These are phyloP conservation scores for Phyllosticta citribraziliensis DNA, from an alignment of 2,329 filamentous ascomycete species.

Conservation along the genomic window DNA sequence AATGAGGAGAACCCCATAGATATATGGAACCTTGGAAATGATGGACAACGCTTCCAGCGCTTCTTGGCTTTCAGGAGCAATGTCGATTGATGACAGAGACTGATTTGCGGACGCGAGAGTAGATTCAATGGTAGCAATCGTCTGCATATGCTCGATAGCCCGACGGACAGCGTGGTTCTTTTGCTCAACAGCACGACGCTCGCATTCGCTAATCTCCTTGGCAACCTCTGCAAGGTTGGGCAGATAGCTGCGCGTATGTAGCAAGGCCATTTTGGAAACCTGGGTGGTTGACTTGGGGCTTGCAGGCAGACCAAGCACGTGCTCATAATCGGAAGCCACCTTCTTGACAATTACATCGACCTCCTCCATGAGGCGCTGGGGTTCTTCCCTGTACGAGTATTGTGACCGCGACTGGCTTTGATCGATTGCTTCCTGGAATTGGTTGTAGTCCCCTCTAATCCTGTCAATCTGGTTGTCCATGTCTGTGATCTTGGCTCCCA, in stretches of 20 bases:
- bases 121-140: conserved; percentile 69
- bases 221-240: conserved; percentile 50
- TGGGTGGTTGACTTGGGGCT: conserved; percentile 55
- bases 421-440: conserved; percentile 35
- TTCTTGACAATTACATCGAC: conserved; percentile 80
- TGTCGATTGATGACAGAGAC: conserved; percentile 60
- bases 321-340: conserved; percentile 75
- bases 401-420: conserved; percentile 42
- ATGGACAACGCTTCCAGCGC: conserved; percentile 72
- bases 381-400: conserved; percentile 51
- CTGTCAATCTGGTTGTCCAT: conserved; percentile 34
- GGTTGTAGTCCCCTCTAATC: conserved; percentile 33
- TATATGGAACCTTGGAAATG: conserved; percentile 72
- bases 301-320: conserved; percentile 58
- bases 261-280: conserved; percentile 53
- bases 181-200: conserved; percentile 45
- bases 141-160: conserved; percentile 67
- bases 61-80: conserved; percentile 65
- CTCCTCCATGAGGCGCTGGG: conserved; percentile 64
- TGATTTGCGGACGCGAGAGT: conserved; percentile 61
- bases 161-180: conserved; percentile 59
- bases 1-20: conserved; percentile 81
- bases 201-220: conserved; percentile 45
- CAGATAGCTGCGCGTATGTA: conserved; percentile 54
- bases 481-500: conserved; percentile 45